Percentiles rank a stretch among this genome's conserved stretches.
Evolutionary conservation across 257 asterid species (phyloP).

Genomic region (Nicotiana undulata): DNA sequence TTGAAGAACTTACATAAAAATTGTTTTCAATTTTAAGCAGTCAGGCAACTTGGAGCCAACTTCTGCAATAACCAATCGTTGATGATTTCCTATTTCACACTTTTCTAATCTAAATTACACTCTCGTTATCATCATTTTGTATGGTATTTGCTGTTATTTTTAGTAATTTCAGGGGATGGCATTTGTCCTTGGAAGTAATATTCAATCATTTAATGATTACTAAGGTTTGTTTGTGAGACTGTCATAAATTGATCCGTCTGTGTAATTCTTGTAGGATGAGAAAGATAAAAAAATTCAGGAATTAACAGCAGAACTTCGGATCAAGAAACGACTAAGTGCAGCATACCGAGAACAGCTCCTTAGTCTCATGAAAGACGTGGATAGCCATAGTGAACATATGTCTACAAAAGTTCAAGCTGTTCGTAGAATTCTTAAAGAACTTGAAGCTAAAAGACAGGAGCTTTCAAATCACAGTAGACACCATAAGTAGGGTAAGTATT

Average conservation of each 20-base stretch:
- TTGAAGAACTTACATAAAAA: background rate
- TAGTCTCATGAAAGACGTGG: slow-evolving; percentile 58
- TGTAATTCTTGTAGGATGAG: slow-evolving; percentile 47
- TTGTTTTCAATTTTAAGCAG: background rate
- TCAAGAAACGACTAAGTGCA: slow-evolving; percentile 55
- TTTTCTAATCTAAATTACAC: background rate
- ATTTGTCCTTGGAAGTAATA: background rate
- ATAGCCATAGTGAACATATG: slow-evolving; percentile 52
- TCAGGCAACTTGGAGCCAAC: background rate
- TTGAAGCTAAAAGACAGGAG: slow-evolving; percentile 44
- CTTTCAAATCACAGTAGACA: slow-evolving; percentile 19
- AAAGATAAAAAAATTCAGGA: slow-evolving; percentile 70
- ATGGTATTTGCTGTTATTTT: background rate
- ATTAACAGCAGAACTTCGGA: slow-evolving; percentile 60
- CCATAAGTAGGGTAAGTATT: slow-evolving; percentile 28
- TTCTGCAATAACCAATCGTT: background rate
- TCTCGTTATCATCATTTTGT: background rate
- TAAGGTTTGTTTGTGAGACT: background rate
- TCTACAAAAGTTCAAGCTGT: slow-evolving; percentile 40
- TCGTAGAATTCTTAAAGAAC: slow-evolving; percentile 42
- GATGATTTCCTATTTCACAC: background rate
- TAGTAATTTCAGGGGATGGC: background rate
- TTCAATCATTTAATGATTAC: background rate
- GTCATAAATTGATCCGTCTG: slow-evolving; percentile 6
- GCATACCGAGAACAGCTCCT: slow-evolving; percentile 64